A percentile compares a stretch with the other conserved stretches of the same genome.
These are phyloP conservation scores for Colletotrichum navitas DNA, from an alignment of 2,329 filamentous ascomycete genomes.

Conservation along the genomic window DNA sequence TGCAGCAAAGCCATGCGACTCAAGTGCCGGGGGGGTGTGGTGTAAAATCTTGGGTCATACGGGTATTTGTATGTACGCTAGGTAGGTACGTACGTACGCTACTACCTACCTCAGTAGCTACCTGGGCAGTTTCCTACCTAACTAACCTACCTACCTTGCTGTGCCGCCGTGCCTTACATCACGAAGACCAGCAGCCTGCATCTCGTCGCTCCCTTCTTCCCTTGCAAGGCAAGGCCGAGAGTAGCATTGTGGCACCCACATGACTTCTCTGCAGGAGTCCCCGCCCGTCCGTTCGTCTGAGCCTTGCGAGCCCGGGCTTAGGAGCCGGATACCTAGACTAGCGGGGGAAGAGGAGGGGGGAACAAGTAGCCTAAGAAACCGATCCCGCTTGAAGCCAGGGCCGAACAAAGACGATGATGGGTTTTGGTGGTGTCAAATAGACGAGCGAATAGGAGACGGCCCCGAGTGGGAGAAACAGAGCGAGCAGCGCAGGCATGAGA, in stretches of 20 bases:
- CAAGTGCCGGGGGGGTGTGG: constrained; percentile 33
- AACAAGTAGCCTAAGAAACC: too few relatives aligned
- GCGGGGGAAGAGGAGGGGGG: not conserved
- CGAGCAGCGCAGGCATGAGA: not conserved
- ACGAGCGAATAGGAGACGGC: not conserved
- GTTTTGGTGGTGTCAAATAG: not conserved
- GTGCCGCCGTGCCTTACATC: constrained; percentile 33
- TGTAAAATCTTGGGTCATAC: constrained; percentile 34
- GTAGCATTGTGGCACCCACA: not conserved
- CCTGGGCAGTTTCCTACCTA: too few relatives aligned
- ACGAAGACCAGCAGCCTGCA: constrained; percentile 13
- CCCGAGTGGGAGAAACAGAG: not conserved
- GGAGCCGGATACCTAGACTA: constrained; percentile 1
- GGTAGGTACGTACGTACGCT: not conserved
- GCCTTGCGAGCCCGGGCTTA: not conserved
- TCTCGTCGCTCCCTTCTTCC: constrained; percentile 9
- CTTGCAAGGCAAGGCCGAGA: constrained; percentile 27
- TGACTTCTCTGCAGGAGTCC: constrained; percentile 3
- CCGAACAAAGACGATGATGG: not conserved
- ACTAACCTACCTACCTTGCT: not conserved
- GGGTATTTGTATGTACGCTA: not conserved
- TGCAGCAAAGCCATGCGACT: constrained; percentile 39
- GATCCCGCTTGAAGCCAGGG: not conserved
- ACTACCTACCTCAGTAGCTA: not conserved
- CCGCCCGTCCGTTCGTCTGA: not conserved